Base-by-base conservation (phyloP, 495 filamentous ascomycete genomes). In the Articulospora tetracladia region DNA sequence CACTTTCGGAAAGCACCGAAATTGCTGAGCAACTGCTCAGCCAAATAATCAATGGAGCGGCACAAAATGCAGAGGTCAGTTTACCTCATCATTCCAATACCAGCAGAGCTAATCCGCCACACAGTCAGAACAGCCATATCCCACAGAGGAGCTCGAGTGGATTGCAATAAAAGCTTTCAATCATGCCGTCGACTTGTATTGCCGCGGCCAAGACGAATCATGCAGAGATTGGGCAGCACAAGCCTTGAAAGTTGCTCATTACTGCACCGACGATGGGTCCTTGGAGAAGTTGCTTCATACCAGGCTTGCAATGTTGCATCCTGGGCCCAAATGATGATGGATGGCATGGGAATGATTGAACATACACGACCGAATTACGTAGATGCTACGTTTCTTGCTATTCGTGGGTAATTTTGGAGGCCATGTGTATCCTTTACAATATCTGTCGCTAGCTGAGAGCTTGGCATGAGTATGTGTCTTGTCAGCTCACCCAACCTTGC, bases 81-180 rank as follows among this genome's bases (percentile, higher is more conserved):
- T 1, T 46, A 11, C 1, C 51, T 32, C 17, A 2, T n/a, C 3
- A 17, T 20, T 28, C 1, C 41, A 27, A 15, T 47, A 13, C 23
- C 12, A 11, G n/a, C 30, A 19, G 3, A 17, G 17, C 39, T 55
- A 32, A 39, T 24, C 60, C 22, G 46, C 58, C 53, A 49, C 50
- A 39, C 24, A 81, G 77, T 72, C 60, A 51, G 62, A 75, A 13
- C 69, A 78, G 13, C 66, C 67, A 2, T 95, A 91, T 66, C 90
- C 90, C 3, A 59, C 71, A 11, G 79, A 82, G 7, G 92, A 97
- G 62, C 73, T 96, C 1, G 84, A 89, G 64, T 93, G 89, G 87
- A 81, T 97, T 27, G 85, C 86, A 0, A 83, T 83, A 0, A 83
- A 79, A 1, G 72, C 86, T 0, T 96, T 94, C 76, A 95, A 95